phyloP scores from a whole-genome alignment of 768 basidiomycete genomes.

The Pulveroboletus sp. region DNA sequence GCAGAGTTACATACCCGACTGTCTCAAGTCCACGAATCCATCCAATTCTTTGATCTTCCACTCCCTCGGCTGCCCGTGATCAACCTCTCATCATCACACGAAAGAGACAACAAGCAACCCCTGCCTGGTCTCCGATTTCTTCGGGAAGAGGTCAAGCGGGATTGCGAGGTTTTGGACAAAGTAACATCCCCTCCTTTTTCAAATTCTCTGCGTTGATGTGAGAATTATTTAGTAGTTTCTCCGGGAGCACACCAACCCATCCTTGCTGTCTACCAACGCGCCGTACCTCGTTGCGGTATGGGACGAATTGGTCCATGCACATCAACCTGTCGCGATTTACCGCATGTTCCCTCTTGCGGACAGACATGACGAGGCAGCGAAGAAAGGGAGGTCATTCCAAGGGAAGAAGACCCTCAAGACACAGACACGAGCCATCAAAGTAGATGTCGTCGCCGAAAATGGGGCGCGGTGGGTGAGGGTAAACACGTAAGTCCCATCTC shows the following conservation, averaged over 20 bases:
- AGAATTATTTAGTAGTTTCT: constrained; percentile 58
- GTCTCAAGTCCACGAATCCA: background rate
- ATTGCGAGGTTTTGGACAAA: constrained; percentile 41
- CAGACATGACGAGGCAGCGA: background rate
- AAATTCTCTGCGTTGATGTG: background rate
- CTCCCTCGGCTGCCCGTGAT: constrained; percentile 32
- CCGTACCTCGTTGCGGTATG: constrained; percentile 81
- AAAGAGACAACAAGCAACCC: constrained; percentile 10
- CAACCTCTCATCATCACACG: constrained; percentile 9
- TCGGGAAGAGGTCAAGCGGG: constrained; percentile 41
- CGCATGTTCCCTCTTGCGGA: constrained; percentile 30
- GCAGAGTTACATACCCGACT: constrained; percentile 6
- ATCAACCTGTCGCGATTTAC: constrained; percentile 58
- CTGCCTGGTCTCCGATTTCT: constrained; percentile 42
- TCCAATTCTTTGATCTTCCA: constrained; percentile 21
- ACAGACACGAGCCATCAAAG: constrained; percentile 47
- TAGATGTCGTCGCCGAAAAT: constrained; percentile 77
- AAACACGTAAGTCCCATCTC: constrained; percentile 66
- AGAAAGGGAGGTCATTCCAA: background rate
- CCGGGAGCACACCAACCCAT: constrained; percentile 29
- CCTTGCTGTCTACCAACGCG: constrained; percentile 65
- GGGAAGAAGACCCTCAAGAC: background rate
- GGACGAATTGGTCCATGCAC: constrained; percentile 69
- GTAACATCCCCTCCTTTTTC: constrained; percentile 17
- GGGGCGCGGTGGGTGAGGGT: constrained; percentile 80